Evolutionary conservation across 2,329 filamentous ascomycete genomes (phyloP).

Genomic region (Fusarium temperatum): DNA sequence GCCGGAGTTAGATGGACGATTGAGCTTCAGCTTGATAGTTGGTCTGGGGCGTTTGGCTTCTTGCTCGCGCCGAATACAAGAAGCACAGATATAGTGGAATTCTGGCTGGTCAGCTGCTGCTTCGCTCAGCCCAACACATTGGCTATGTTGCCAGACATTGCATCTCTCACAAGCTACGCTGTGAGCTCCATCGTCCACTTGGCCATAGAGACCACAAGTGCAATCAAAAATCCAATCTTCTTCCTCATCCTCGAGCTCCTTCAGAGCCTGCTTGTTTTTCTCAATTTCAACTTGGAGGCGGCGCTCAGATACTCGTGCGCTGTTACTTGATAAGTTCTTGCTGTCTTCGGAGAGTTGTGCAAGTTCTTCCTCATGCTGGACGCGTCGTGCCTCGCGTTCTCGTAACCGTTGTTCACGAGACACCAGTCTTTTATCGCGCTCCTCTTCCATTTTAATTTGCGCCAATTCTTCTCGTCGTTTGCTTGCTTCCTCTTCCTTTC

Average conservation of each 20-base stretch:
- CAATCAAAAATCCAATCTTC: constrained; percentile 97
- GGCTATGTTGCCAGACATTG: constrained; percentile 97
- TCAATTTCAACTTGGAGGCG: constrained; percentile 85
- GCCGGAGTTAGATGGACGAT: constrained; percentile 28
- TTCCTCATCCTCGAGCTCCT: constrained; percentile 76
- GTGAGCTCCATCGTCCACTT: constrained; percentile 93
- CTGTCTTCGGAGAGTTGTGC: constrained; percentile 81
- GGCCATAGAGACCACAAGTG: constrained; percentile 87
- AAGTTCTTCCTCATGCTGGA: constrained; percentile 86
- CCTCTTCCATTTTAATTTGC: constrained; percentile 68
- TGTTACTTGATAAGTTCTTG: constrained; percentile 63
- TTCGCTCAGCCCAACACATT: constrained; percentile 83
- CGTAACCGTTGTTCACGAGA: constrained; percentile 86
- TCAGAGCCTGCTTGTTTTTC: constrained; percentile 78
- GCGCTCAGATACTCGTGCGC: constrained; percentile 77
- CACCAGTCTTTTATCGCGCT: constrained; percentile 80
- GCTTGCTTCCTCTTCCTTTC: constrained; percentile 65
- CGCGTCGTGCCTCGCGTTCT: constrained; percentile 84
- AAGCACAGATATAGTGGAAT: constrained; percentile 85
- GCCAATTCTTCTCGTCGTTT: constrained; percentile 74
- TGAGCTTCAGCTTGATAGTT: constrained; percentile 64
- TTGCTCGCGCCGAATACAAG: constrained; percentile 77
- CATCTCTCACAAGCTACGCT: constrained; percentile 94
- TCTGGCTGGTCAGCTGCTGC: constrained; percentile 83
- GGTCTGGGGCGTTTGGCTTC: constrained; percentile 63